These are phyloP conservation scores for Malus fusca DNA, from an alignment of 306 rosid species.

Conservation along the genomic window DNA sequence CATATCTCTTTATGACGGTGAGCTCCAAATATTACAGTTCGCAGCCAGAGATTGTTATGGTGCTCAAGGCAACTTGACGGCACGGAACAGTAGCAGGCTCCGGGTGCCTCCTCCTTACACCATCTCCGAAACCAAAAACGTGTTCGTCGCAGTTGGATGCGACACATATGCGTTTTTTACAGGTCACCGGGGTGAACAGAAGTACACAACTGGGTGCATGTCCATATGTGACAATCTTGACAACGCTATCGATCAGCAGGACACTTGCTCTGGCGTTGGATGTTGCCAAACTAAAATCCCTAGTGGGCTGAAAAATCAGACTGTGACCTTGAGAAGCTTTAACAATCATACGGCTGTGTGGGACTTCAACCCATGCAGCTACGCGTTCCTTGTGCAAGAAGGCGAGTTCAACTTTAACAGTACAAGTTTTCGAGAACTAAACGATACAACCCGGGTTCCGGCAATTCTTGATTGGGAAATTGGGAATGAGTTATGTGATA, in stretches of 20 bases:
- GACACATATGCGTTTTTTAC: not conserved
- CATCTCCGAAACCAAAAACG: not conserved
- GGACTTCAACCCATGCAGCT: constrained; percentile 12
- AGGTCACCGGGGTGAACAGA: not conserved
- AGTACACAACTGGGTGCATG: not conserved
- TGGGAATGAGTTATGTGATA: not conserved
- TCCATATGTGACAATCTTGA: not conserved
- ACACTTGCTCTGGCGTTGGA: not conserved
- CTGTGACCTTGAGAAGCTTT: not conserved
- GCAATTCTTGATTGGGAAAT: constrained; percentile 12
- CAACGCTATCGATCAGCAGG: not conserved
- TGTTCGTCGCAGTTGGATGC: constrained; percentile 2
- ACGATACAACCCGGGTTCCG: not conserved
- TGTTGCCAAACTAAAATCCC: constrained; percentile 22
- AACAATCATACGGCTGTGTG: not conserved
- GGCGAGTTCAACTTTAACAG: not conserved
- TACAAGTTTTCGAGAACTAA: not conserved
- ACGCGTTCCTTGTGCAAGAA: constrained; percentile 8
- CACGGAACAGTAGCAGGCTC: not conserved
- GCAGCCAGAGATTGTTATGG: not conserved
- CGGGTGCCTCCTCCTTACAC: not conserved
- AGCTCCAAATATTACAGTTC: not conserved
- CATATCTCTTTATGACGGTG: not conserved
- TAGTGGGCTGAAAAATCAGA: not conserved
- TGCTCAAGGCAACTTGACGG: not conserved